Evolutionary conservation across 202 grass and related monocot genomes (phyloP).

Genomic region (Tripidium arundinaceum): DNA sequence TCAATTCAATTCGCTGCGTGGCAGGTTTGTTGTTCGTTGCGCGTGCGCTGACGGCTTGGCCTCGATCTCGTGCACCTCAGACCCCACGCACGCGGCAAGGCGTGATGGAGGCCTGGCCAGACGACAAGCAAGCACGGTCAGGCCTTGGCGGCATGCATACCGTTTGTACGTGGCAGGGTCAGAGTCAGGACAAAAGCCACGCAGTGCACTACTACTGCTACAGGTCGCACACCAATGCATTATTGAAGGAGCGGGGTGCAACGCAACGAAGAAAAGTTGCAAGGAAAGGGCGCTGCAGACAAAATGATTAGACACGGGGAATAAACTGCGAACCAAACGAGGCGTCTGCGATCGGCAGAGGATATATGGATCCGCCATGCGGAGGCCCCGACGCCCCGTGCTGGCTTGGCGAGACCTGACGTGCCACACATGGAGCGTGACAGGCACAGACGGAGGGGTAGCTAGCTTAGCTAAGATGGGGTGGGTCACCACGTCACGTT

Average conservation of each 20-base stretch:
- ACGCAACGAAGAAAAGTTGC: not conserved
- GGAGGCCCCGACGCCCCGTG: not conserved
- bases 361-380: not conserved
- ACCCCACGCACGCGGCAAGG: not conserved
- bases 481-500: not conserved
- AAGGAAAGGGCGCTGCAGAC: not conserved
- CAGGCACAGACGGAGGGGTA: not conserved
- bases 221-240: not conserved
- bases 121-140: not conserved
- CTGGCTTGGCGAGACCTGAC: not conserved
- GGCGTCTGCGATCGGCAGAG: not conserved
- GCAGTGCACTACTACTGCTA: not conserved
- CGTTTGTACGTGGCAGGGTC: not conserved
- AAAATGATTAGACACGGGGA: not conserved
- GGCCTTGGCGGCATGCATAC: not conserved
- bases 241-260: not conserved
- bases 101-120: not conserved
- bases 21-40: not conserved
- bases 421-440: slow-evolving; percentile 6
- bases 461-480: not conserved
- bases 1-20: no score
- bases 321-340: not conserved
- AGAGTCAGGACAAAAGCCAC: not conserved
- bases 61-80: not conserved
- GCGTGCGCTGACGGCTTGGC: not conserved